A percentile compares a stretch with the other conserved stretches of the same genome.
phyloP scores from a whole-genome alignment of 495 filamentous ascomycete species.

The Trichocladium uniseriatum region DNA sequence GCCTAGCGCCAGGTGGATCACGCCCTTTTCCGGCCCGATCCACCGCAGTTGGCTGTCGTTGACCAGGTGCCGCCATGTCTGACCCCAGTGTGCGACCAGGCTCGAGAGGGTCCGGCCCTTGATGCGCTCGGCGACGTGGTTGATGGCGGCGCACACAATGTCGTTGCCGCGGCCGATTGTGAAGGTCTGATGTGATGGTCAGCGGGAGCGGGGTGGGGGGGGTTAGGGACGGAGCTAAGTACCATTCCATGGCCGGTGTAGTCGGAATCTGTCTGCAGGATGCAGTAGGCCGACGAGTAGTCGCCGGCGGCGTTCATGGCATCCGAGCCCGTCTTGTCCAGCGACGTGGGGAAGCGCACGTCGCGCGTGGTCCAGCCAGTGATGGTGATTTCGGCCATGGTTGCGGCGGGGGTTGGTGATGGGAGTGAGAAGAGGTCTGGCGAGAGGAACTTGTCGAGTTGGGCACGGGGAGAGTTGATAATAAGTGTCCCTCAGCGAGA shows the following conservation, averaged over 20 bases:
- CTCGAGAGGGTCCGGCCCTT: slow-evolving; percentile 61
- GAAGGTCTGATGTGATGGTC: too few species aligned
- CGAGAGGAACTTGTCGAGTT: too few species aligned
- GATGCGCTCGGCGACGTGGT: slow-evolving; percentile 63
- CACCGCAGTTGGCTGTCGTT: slow-evolving; percentile 84
- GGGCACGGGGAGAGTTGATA: too few species aligned
- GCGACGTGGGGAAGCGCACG: slow-evolving; percentile 88
- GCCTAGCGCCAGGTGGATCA: slow-evolving; percentile 84
- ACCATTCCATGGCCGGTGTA: slow-evolving; percentile 84
- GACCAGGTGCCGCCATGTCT: slow-evolving; percentile 85
- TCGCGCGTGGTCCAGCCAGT: slow-evolving; percentile 71
- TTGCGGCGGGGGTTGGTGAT: background rate
- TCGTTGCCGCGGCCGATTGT: slow-evolving; percentile 95
- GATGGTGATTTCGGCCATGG: slow-evolving; percentile 62
- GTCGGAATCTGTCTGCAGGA: slow-evolving; percentile 69
- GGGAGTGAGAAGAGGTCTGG: background rate
- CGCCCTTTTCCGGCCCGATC: slow-evolving; percentile 94
- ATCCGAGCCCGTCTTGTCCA: slow-evolving; percentile 92
- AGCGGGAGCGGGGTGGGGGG: background rate
- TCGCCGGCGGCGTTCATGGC: slow-evolving; percentile 95
- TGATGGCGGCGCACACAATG: slow-evolving; percentile 80
- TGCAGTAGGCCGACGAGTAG: slow-evolving; percentile 89
- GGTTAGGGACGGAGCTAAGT: slow-evolving; percentile 10
- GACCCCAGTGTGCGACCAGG: slow-evolving; percentile 72
- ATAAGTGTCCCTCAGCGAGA: too few species aligned